These are phyloP conservation scores for Lenwebbia sp. DNA, from an alignment of 345 rosid species.

Conservation along the genomic window DNA sequence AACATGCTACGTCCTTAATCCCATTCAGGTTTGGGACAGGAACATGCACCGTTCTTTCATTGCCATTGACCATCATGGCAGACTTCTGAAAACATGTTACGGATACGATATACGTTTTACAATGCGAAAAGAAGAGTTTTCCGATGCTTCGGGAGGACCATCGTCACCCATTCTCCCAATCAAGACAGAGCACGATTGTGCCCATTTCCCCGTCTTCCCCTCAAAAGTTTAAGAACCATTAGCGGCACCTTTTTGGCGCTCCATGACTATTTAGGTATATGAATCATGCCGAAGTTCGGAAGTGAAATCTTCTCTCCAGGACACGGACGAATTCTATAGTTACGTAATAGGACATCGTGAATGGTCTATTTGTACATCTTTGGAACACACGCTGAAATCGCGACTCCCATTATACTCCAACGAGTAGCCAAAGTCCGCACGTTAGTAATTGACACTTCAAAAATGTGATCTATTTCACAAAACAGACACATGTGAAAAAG, in stretches of 20 bases:
- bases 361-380: too few relatives aligned
- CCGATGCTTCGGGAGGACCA: background rate
- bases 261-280: background rate
- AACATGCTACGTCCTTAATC: background rate
- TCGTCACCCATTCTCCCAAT: background rate
- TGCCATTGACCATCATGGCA: background rate
- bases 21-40: background rate
- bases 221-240: background rate
- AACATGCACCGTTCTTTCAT: background rate
- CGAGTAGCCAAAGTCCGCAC: background rate
- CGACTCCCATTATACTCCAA: rapidly evolving
- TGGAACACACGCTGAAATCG: background rate
- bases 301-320: background rate
- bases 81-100: background rate
- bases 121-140: background rate
- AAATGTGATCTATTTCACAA: rapidly evolving
- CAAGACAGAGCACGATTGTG: background rate
- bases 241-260: rapidly evolving
- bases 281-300: rapidly evolving
- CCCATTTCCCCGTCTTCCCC: background rate
- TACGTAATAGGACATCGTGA: background rate
- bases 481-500: background rate
- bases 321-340: rapidly evolving
- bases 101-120: background rate
- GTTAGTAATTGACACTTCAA: background rate